Evolutionary conservation across 2,329 filamentous ascomycete species (phyloP), one percentile per base, ranked within the genome.

Genomic region (Pleomassaria siparia): DNA sequence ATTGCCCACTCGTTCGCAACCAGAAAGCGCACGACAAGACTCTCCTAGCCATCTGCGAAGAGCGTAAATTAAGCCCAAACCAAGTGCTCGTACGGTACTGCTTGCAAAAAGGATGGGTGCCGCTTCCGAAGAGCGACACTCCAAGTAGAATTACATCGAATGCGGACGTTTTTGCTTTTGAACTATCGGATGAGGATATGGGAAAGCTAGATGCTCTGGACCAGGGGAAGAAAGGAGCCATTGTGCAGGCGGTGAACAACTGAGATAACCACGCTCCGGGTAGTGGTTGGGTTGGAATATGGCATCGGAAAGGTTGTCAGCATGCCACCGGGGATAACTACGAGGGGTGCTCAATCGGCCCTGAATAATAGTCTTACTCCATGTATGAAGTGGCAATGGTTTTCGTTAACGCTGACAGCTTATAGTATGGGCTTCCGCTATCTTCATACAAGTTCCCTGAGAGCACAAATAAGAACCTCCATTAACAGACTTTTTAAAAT

Each of bases 61-160:
- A 90, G 73, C 82, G 94, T 67, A 77, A 77, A 54, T 91, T 87
- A 73, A 82, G 82, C 7, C 82, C 86, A 49, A 86, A 88, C 9
- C 91, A 95, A 76, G 74, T 95, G 9, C 71, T 96, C 61, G 73
- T 95, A 41, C 80, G 90, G 53, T 96, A 89, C 80, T 88, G 87
- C 57, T 69, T 95, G 70, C 88, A 95, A 71, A 91, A 89, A 72
- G 86, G 66, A 16, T 70, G 60, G 43, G 65, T 71, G 11, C 63
- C 70, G 2, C 59, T 73, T 2, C 71, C 70, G 0, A 73, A 72
- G 54, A 72, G 67, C 48, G 70, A 72, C 42, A 69, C 63, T 0
- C 64, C 67, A 1, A 52, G 55, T 13, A 47, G 69, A 8, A 72
- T 73, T 24, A 51, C 53, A 11, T 60, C 55, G 21, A 73, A 73